A percentile compares a stretch with the other conserved stretches of the same genome.
Conservation (phyloP, 352 stramenopile genomes). For the Phytophthora fragariae region DNA sequence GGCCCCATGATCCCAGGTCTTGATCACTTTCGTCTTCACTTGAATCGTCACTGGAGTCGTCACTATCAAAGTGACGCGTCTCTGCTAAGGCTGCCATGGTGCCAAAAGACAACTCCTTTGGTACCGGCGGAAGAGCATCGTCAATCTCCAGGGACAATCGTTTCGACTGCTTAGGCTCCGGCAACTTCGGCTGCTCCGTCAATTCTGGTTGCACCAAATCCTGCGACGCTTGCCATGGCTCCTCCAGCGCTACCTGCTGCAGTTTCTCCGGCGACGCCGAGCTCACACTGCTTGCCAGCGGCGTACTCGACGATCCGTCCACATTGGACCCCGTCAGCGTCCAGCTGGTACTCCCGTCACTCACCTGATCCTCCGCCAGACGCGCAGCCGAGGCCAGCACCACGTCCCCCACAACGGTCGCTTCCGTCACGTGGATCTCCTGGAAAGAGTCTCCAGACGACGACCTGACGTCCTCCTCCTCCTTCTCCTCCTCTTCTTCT, state of each 20-base stretch:
- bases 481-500: conserved; percentile 4
- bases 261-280: conserved; percentile 20
- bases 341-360: conserved; percentile 27
- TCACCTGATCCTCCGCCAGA: conserved; percentile 22
- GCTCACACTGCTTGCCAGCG: conserved; percentile 25
- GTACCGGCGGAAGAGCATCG: conserved; percentile 2
- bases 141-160: conserved; percentile 10
- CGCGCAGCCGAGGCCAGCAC: conserved; percentile 4
- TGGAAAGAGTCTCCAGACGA: conserved; percentile 29
- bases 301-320: conserved; percentile 13
- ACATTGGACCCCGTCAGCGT: conserved; percentile 30
- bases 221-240: background rate
- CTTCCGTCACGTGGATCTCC: conserved; percentile 28
- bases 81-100: conserved; percentile 36
- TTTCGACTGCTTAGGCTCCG: background rate
- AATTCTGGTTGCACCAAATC: background rate
- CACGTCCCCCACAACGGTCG: background rate
- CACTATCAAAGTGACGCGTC: conserved; percentile 40
- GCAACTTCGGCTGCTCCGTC: background rate
- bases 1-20: background rate
- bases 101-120: conserved; percentile 27
- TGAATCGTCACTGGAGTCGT: conserved; percentile 37
- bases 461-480: conserved; percentile 30
- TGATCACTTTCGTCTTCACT: conserved; percentile 17
- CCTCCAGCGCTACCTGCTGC: conserved; percentile 2